These are phyloP conservation scores for Nosema muscidifuracis DNA, from an alignment of 371 early-diverging fungal genomes.

Conservation along the genomic window DNA sequence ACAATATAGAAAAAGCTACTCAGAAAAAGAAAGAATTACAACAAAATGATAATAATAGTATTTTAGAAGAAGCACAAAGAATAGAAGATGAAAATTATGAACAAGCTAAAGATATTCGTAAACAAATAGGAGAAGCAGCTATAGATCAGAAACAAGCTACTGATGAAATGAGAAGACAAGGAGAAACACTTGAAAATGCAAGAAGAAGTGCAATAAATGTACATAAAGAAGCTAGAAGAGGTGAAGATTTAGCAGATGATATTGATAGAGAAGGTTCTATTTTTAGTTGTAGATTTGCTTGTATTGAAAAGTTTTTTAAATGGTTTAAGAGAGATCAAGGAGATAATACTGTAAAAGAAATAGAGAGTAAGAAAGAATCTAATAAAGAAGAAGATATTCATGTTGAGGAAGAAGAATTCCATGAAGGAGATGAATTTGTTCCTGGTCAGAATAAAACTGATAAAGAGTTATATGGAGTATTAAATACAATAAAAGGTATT, in stretches of 20 bases:
- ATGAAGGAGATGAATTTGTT: constrained; percentile 36
- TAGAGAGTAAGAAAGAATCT: constrained; percentile 14
- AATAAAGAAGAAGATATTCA: neutral
- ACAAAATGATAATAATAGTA: constrained; percentile 22
- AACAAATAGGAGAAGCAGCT: constrained; percentile 40
- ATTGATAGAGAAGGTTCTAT: constrained; percentile 49
- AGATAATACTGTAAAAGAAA: neutral
- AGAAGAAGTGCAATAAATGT: constrained; percentile 32
- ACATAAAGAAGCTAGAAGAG: constrained; percentile 47
- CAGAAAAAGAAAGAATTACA: constrained; percentile 39
- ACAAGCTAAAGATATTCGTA: constrained; percentile 32
- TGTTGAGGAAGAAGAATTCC: constrained; percentile 12
- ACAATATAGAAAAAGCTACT: constrained; percentile 17
- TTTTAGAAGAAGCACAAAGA: constrained; percentile 39
- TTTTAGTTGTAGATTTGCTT: constrained; percentile 39
- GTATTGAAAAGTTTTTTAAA: constrained; percentile 37
- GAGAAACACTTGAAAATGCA: constrained; percentile 47
- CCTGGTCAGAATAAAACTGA: constrained; percentile 53
- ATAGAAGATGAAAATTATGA: constrained; percentile 54
- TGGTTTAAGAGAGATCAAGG: constrained; percentile 29
- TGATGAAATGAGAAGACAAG: constrained; percentile 44
- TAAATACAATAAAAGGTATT: constrained; percentile 40
- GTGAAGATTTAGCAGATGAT: constrained; percentile 43
- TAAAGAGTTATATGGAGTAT: constrained; percentile 43
- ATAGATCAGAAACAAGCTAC: constrained; percentile 52